Percentiles rank a stretch among this genome's conserved stretches.
Evolutionary conservation across 257 asterid species (phyloP).

Genomic region (Forsythia suspensa): DNA sequence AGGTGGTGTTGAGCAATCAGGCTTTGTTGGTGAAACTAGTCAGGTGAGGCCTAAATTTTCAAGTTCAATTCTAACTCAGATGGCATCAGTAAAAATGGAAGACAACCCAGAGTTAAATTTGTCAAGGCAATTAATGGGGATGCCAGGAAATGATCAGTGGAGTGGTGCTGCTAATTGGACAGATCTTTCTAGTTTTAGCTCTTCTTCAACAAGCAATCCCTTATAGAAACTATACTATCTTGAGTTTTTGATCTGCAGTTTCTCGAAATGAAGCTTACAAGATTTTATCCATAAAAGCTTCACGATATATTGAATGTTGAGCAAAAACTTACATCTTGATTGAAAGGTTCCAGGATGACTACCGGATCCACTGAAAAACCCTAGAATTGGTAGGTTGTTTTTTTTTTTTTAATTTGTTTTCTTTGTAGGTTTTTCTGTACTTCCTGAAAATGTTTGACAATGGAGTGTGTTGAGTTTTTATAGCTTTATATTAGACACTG

Average conservation of each 20-base stretch:
- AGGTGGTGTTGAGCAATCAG: conserved; percentile 35
- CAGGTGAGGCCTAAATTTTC: conserved; percentile 52
- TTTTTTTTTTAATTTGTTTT: conserved; percentile 22
- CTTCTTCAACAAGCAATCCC: conserved; percentile 70
- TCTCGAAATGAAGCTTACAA: conserved; percentile 10
- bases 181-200: conserved; percentile 71
- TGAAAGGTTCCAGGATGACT: neutral
- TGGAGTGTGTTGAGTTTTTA: conserved; percentile 34
- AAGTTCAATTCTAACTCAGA: conserved; percentile 43
- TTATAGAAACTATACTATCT: conserved; percentile 19
- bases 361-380: conserved; percentile 36
- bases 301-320: neutral
- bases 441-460: conserved; percentile 18
- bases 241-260: neutral
- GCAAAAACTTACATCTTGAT: neutral
- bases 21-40: conserved; percentile 42
- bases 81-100: conserved; percentile 69
- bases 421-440: conserved; percentile 4
- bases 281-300: conserved; percentile 21
- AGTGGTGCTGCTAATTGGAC: conserved; percentile 55
- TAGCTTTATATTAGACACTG: conserved; percentile 22
- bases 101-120: conserved; percentile 46
- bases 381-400: conserved; percentile 50
- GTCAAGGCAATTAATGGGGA: conserved; percentile 57
- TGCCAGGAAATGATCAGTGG: conserved; percentile 46